Percentiles rank a stretch among this genome's conserved stretches.
phyloP scores from a whole-genome alignment of 441 rosid genomes.

The Syzygium syzygioides region DNA sequence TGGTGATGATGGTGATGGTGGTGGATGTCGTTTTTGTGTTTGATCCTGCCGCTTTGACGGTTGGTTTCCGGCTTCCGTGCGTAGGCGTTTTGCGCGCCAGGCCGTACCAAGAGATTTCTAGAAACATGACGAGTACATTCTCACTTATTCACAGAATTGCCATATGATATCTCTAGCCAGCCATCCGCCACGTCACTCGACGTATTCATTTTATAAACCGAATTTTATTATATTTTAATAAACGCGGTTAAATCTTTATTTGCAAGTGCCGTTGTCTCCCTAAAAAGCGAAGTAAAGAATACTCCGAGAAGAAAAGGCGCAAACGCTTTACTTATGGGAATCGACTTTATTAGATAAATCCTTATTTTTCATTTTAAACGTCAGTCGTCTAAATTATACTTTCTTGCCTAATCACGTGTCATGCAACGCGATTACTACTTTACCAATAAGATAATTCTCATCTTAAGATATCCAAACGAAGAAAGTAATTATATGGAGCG shows the following conservation, averaged over 20 bases:
- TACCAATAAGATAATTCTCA: neutral
- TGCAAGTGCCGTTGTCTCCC: neutral
- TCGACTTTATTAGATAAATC: neutral
- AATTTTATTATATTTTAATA: neutral
- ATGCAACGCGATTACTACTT: neutral
- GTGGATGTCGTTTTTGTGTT: neutral
- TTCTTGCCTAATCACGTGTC: neutral
- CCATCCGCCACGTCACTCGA: neutral
- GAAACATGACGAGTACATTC: neutral
- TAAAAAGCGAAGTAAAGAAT: neutral
- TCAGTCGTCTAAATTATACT: accelerated
- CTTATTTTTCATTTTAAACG: neutral
- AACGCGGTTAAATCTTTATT: neutral
- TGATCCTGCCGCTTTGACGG: neutral
- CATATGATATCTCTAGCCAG: neutral
- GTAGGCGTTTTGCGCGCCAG: neutral
- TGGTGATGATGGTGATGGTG: neutral
- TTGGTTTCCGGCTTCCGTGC: neutral
- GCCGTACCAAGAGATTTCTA: neutral
- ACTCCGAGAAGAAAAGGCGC: neutral
- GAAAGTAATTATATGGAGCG: neutral
- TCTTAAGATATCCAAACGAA: neutral
- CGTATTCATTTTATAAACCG: neutral
- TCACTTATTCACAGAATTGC: neutral
- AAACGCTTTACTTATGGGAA: no score